Evolutionary conservation across 805 yeast genomes (phyloP), one percentile per base, ranked within the genome.

Genomic region (Yamadazyma sp.): DNA sequence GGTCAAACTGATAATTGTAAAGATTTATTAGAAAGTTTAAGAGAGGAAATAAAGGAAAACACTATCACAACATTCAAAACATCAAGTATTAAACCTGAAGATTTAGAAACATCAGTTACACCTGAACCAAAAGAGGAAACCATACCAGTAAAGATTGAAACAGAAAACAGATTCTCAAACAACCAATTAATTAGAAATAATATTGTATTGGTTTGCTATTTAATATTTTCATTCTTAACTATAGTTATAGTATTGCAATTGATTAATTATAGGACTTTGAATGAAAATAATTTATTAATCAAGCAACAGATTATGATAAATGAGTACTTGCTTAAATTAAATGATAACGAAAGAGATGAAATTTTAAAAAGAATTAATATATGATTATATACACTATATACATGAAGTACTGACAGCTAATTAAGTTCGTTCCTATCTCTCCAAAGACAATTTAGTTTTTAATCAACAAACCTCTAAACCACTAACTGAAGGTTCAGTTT

Each of bases 1-100:
- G 98, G 98, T 0, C 97, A 88, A 56, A 65, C 70, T 30, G 71
- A 76, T 4, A 80, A 80, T 3, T 75, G 84, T 9, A 69, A 67
- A 32, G 73, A 69, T 8, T 58, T 84, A 27, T 47, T 70, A 0
- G 60, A 51, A 4, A 65, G 62, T 23, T 52, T 80, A 35, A 50
- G 37, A 15, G 38, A 50, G 15, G 71, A 62, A 37, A 52, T 64
- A 13, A 33, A 28, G 4, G 19, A 25, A 2, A 19, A 27, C 6
- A 34, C 33, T 5, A 14, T 12, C 4, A 4, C 24, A 4, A 7
- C 24, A n/a, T 23, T 25, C 12, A 24, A 27, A 18, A 14, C 16
- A 16, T 13, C 4, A 24, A 24, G n/a, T 7, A 15, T 7, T 27
- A 34, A 29, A 16, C 13, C 29, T 4, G 19, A 24, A 20, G 35